Evolutionary conservation across 2,329 filamentous ascomycete genomes (phyloP).

Genomic region (Myriosclerotinia duriaeana): DNA sequence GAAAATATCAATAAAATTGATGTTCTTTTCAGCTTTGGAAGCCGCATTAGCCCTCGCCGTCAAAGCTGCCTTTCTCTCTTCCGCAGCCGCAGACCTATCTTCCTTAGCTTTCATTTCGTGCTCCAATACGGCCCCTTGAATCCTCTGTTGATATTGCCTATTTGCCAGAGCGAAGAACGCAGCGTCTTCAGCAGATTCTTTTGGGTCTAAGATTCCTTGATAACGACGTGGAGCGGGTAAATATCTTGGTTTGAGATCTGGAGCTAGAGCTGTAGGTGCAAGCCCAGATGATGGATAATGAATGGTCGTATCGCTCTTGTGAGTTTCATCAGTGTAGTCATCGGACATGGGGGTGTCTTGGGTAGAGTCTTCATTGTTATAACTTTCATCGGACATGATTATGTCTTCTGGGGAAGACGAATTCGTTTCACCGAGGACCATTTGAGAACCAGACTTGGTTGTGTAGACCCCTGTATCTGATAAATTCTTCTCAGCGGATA

Average conservation of each 20-base stretch:
- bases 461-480: background rate
- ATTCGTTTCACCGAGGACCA: background rate
- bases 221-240: background rate
- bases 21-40: too few species aligned
- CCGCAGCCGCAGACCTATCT: background rate
- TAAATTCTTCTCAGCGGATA: background rate
- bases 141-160: background rate
- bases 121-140: background rate
- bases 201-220: background rate
- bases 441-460: background rate
- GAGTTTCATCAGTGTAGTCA: background rate
- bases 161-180: slow-evolving; percentile 7
- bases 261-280: background rate
- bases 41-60: too few species aligned
- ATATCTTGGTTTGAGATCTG: background rate
- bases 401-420: background rate
- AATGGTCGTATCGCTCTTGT: background rate
- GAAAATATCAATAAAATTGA: background rate
- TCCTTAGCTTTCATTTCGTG: background rate
- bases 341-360: background rate
- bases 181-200: background rate
- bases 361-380: background rate
- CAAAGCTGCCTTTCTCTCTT: background rate
- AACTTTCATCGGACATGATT: background rate
- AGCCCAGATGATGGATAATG: background rate